These are phyloP conservation scores for Oryza punctata DNA, from an alignment of 176 grass and related monocot species.

Conservation along the genomic window DNA sequence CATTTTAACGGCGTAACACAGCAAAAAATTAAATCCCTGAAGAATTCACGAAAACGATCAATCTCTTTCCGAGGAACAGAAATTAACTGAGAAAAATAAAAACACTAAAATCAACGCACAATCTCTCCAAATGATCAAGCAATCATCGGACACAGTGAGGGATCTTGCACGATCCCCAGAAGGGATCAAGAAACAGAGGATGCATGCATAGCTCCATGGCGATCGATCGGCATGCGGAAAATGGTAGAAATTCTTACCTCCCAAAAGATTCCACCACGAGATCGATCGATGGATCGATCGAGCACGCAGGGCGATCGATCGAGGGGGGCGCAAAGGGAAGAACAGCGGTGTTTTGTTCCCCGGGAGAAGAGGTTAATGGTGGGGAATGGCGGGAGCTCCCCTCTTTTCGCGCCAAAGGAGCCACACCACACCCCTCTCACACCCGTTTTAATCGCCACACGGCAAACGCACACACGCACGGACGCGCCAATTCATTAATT, in stretches of 20 bases:
- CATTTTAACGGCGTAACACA: no score
- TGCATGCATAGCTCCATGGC: not conserved
- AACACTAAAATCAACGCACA: not conserved
- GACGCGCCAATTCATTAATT: not conserved
- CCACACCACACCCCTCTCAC: not conserved
- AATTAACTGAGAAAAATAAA: not conserved
- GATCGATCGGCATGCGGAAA: not conserved
- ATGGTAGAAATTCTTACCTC: constrained; percentile 14
- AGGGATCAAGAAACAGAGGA: not conserved
- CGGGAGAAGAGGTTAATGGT: constrained; percentile 34
- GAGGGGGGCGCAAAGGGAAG: not conserved
- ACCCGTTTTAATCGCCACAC: constrained; percentile 43
- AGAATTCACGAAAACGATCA: not conserved
- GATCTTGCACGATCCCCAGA: not conserved
- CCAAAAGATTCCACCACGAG: constrained; percentile 1
- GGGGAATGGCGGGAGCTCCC: constrained; percentile 38
- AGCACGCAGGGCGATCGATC: not conserved
- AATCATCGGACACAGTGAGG: not conserved
- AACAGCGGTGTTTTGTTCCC: constrained; percentile 21
- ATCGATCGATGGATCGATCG: not conserved
- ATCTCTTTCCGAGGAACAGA: not conserved
- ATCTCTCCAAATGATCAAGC: not conserved
- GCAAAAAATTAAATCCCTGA: no score
- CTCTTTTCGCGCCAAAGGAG: constrained; percentile 55
- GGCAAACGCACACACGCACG: not conserved